These are phyloP conservation scores for Gillenia trifoliata DNA, from an alignment of 306 rosid species.

Conservation along the genomic window DNA sequence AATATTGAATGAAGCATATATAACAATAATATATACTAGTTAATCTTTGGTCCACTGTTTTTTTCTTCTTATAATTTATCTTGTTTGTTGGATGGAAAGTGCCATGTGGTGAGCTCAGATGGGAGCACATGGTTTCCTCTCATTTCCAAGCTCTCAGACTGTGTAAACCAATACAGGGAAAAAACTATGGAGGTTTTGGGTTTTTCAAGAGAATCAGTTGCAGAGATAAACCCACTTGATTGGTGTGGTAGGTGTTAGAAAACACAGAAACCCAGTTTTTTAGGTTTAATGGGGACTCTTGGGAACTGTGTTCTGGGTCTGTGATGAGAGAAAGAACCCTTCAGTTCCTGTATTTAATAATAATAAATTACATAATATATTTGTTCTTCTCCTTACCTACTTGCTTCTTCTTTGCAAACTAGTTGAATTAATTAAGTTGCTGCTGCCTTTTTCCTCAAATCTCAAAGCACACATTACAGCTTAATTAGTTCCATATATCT, in stretches of 20 bases:
- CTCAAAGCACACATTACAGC: constrained; percentile 21
- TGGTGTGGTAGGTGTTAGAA: constrained; percentile 3
- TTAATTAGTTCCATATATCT: background rate
- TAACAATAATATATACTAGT: background rate
- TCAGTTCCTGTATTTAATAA: background rate
- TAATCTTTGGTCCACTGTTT: background rate
- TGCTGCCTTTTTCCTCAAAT: constrained; percentile 17
- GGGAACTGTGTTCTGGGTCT: constrained; percentile 33
- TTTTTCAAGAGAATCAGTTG: constrained; percentile 54
- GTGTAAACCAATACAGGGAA: constrained; percentile 21
- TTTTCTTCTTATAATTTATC: background rate
- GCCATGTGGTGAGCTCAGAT: constrained; percentile 80
- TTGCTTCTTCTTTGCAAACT: constrained; percentile 19
- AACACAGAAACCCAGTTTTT: constrained; percentile 9
- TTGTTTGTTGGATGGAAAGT: constrained; percentile 29
- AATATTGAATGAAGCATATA: background rate
- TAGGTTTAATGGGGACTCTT: constrained; percentile 22
- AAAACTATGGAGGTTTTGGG: constrained; percentile 25
- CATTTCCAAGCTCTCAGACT: constrained; percentile 44
- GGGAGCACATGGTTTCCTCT: constrained; percentile 67
- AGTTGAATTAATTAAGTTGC: constrained; percentile 9
- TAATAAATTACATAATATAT: background rate
- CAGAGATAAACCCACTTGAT: constrained; percentile 31
- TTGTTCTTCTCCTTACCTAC: background rate
- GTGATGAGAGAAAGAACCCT: constrained; percentile 7